A percentile compares a stretch with the other conserved stretches of the same genome.
Conservation (phyloP, 177 flowering plant genomes). For the Telopea speciosissima region DNA sequence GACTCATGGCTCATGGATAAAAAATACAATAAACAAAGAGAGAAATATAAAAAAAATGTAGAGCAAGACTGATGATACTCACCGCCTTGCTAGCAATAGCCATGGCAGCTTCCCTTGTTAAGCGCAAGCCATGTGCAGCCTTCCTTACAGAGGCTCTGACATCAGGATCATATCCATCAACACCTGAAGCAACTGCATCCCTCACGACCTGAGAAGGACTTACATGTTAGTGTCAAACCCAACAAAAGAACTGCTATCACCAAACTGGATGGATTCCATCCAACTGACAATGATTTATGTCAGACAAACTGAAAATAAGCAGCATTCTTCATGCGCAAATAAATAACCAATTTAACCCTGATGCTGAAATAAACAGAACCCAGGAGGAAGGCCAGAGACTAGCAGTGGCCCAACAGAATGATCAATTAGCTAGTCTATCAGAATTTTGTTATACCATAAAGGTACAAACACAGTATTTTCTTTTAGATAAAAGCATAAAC, state of each 20-base stretch:
- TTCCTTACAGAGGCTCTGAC: constrained; percentile 60
- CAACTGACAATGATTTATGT: background rate
- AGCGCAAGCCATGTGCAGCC: constrained; percentile 88
- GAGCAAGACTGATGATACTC: constrained; percentile 24
- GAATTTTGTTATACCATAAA: too few relatives aligned
- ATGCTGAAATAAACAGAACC: background rate
- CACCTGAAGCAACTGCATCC: constrained; percentile 79
- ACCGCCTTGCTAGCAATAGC: constrained; percentile 91
- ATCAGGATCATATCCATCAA: constrained; percentile 81
- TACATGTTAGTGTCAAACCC: background rate
- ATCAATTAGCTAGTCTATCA: background rate
- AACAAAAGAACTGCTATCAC: background rate
- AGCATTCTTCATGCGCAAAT: background rate
- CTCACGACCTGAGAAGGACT: constrained; percentile 57
- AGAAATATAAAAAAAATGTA: too few relatives aligned
- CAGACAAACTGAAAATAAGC: too few relatives aligned
- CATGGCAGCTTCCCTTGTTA: constrained; percentile 83
- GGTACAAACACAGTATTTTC: too few relatives aligned
- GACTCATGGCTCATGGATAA: background rate
- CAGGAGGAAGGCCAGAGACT: background rate
- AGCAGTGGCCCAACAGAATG: background rate
- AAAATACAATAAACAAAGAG: too few relatives aligned
- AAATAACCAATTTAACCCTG: background rate
- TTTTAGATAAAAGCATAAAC: too few relatives aligned
- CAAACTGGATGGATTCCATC: background rate